Base-by-base conservation (phyloP, 1,139 yeast species). In the Blastobotrys arbuscula region DNA sequence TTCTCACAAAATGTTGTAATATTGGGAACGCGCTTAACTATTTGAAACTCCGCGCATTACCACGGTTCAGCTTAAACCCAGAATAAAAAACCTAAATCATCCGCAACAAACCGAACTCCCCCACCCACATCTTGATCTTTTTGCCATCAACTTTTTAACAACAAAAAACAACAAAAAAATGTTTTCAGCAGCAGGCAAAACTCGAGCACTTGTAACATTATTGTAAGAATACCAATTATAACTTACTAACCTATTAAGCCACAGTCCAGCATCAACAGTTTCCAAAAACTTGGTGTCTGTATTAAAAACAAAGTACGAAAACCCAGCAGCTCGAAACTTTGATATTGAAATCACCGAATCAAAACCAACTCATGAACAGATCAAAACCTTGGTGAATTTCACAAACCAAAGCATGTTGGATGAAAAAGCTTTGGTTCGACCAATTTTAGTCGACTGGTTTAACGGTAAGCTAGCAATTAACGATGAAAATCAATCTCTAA, bases 401-500 rank as follows among this genome's bases (percentile, higher is more conserved):
- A 23, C 43, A 15, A 36, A 48, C 24, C 44, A 48, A 20, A 34
- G 35, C 15, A 12, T 35, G n/a, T 16, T 20, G 19, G 47, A 48
- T 38, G 47, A 38, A 4, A 24, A 20, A n/a, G 18, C 24, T 10
- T 51, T 63, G 26, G 53, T 55, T 20, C 53, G 66, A 21, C 71
- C 71, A 2, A 59, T 68, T n/a, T 55, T 68, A 31, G 66, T 66
- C n/a, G 64, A 65, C 48, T 61, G 68, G 68, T 61, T 62, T 53
- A 51, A 59, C 35, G 65, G 74, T 49, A 59, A 66, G 60, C 56
- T 67, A 45, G 59, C 75, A 52, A 61, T 68, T 28, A 57, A 65
- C 48, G 62, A 66, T 55, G 70, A 69, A 18, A 71, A 71, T 23
- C 63, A 75, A 39, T 63, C 70, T 6, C 59, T 68, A 39, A 58